These are phyloP conservation scores for Chlamydomonas sp. DNA, from an alignment of 139 green algal genomes.

Conservation along the genomic window DNA sequence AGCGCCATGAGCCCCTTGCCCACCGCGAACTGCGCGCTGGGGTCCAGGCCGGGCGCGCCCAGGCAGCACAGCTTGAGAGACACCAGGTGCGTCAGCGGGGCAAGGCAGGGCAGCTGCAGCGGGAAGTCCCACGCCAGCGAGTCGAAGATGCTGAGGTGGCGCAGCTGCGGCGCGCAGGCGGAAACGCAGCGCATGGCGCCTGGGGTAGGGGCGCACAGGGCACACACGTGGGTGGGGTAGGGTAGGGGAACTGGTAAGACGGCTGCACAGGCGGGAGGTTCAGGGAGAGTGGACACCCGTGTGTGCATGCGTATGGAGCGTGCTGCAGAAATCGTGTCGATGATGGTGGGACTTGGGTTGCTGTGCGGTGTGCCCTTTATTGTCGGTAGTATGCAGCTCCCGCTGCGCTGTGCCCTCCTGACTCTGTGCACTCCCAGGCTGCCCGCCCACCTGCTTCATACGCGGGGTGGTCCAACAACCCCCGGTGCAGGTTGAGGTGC, in stretches of 20 bases:
- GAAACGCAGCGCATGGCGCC: not conserved
- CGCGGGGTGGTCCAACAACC: not conserved
- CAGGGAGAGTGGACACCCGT: too few species aligned
- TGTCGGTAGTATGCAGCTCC: too few species aligned
- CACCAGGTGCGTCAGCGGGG: conserved; percentile 2
- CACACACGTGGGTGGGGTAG: too few species aligned
- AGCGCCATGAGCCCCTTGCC: conserved; percentile 13
- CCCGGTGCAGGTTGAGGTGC: conserved; percentile 8
- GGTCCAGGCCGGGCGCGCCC: conserved; percentile 27
- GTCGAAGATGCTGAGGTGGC: conserved; percentile 13
- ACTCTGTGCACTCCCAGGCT: too few species aligned
- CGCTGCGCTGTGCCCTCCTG: too few species aligned
- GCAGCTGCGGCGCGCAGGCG: not conserved
- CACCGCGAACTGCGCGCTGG: conserved; percentile 20
- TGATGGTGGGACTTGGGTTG: too few species aligned
- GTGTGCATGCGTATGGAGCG: too few species aligned
- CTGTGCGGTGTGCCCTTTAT: too few species aligned
- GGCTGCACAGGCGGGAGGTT: too few species aligned
- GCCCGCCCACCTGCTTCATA: conserved; percentile 1
- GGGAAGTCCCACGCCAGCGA: conserved; percentile 29
- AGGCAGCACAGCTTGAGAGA: conserved; percentile 35
- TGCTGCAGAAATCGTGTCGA: too few species aligned
- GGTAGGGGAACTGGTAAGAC: too few species aligned
- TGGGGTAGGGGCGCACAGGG: too few species aligned
- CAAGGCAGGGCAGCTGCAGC: not conserved